A percentile compares a stretch with the other conserved stretches of the same genome.
These are phyloP conservation scores for Lasiosphaeria miniovina DNA, from an alignment of 495 filamentous ascomycete genomes.

Conservation along the genomic window DNA sequence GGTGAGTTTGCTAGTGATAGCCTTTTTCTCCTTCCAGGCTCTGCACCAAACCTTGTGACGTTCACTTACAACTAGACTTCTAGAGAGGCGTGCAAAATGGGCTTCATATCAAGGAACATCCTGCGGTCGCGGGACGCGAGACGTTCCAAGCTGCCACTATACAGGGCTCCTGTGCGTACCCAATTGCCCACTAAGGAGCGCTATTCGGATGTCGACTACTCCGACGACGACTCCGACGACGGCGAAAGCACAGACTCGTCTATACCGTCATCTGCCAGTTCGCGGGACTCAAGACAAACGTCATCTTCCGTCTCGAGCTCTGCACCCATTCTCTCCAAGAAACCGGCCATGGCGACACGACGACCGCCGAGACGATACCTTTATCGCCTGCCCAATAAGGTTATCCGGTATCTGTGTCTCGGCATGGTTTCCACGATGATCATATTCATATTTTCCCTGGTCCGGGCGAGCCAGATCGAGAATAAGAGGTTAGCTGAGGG, in stretches of 20 bases:
- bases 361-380: slow-evolving; percentile 42
- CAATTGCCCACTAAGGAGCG: slow-evolving; percentile 39
- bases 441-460: slow-evolving; percentile 67
- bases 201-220: slow-evolving; percentile 42
- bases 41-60: background rate
- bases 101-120: slow-evolving; percentile 26
- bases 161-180: slow-evolving; percentile 30
- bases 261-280: slow-evolving; percentile 36
- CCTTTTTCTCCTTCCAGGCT: background rate
- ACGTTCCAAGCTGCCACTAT: slow-evolving; percentile 40
- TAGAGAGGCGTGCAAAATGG: slow-evolving; percentile 21
- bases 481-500: slow-evolving; percentile 58
- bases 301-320: slow-evolving; percentile 50
- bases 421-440: slow-evolving; percentile 64
- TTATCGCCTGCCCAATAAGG: slow-evolving; percentile 60
- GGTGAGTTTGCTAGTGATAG: background rate
- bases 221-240: slow-evolving; percentile 42
- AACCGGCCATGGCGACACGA: slow-evolving; percentile 34
- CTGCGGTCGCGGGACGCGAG: slow-evolving; percentile 35
- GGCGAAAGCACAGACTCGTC: slow-evolving; percentile 41
- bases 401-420: slow-evolving; percentile 70
- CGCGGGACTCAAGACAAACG: slow-evolving; percentile 40
- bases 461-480: slow-evolving; percentile 66
- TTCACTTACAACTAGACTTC: background rate
- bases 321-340: slow-evolving; percentile 54